Conservation (phyloP, 768 basidiomycete species). For the Boletus eberwhitei region DNA sequence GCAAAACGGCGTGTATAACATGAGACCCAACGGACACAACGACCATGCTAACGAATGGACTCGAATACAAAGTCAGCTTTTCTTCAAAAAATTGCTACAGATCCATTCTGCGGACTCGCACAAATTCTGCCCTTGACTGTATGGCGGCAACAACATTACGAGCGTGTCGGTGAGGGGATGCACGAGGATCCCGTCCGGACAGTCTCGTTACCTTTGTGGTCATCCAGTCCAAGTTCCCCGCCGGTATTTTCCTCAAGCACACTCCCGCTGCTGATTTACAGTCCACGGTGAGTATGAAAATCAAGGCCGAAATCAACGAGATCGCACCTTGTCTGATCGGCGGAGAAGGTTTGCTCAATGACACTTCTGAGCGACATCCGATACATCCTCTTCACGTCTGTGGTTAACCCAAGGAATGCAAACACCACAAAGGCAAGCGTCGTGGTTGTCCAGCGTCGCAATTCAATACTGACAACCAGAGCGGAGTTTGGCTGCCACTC, state of each 20-base stretch:
- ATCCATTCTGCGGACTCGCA: no score
- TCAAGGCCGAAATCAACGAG: background rate
- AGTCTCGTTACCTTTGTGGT: background rate
- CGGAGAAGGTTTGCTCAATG: background rate
- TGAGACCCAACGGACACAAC: no score
- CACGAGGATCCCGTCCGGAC: background rate
- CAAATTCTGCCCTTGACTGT: no score
- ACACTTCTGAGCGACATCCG: background rate
- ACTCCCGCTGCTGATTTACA: background rate
- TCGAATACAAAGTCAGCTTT: no score
- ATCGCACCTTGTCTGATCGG: background rate
- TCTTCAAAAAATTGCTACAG: background rate
- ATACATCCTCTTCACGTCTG: slow-evolving; percentile 16
- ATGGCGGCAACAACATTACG: background rate
- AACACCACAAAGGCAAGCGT: slow-evolving; percentile 15
- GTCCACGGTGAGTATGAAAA: background rate
- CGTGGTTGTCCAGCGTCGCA: slow-evolving; percentile 19
- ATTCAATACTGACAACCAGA: background rate
- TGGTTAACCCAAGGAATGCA: slow-evolving; percentile 14
- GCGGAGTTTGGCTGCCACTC: slow-evolving; percentile 7
- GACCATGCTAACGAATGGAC: no score
- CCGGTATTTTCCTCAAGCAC: background rate
- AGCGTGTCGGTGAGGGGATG: background rate
- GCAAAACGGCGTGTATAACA: no score
- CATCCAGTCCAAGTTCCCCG: background rate